A percentile compares a stretch with the other conserved stretches of the same genome.
Conservation (phyloP, 2,329 filamentous ascomycete species). For the Parastagonospora nodorum region DNA sequence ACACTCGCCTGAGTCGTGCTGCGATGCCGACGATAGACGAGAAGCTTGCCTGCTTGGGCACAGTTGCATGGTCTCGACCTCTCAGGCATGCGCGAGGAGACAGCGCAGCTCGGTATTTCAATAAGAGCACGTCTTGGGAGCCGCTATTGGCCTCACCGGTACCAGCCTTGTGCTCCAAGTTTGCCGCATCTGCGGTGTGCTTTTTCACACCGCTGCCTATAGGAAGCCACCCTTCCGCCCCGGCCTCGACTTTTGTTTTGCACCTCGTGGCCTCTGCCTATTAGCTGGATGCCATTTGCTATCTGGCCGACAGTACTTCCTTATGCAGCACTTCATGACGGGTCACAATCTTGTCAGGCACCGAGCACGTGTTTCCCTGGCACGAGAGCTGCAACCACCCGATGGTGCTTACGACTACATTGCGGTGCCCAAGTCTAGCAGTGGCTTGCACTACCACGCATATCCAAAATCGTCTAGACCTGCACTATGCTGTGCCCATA, state of each 20-base stretch:
- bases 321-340: slow-evolving; percentile 7
- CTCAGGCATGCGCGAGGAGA: slow-evolving; percentile 2
- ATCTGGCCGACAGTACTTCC: slow-evolving; percentile 13
- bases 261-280: slow-evolving; percentile 37
- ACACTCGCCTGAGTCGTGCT: not conserved
- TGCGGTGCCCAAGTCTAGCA: slow-evolving; percentile 20
- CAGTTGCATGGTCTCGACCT: slow-evolving; percentile 26
- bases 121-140: slow-evolving; percentile 6
- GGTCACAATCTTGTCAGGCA: slow-evolving; percentile 23
- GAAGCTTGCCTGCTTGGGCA: slow-evolving; percentile 25
- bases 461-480: slow-evolving; percentile 16
- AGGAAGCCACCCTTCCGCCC: slow-evolving; percentile 25
- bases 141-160: slow-evolving; percentile 22
- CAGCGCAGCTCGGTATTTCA: slow-evolving; percentile 5
- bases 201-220: slow-evolving; percentile 22
- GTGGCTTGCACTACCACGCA: slow-evolving; percentile 18
- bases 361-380: slow-evolving; percentile 31
- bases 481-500: slow-evolving; percentile 22
- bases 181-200: slow-evolving; percentile 16
- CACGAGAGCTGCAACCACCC: slow-evolving; percentile 16
- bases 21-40: slow-evolving; percentile 1
- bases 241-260: slow-evolving; percentile 15
- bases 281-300: slow-evolving; percentile 21
- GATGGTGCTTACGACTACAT: slow-evolving; percentile 23
- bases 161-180: slow-evolving; percentile 29